These are phyloP conservation scores for Mycothermus thermophilus DNA, from an alignment of 495 filamentous ascomycete species.

Conservation along the genomic window DNA sequence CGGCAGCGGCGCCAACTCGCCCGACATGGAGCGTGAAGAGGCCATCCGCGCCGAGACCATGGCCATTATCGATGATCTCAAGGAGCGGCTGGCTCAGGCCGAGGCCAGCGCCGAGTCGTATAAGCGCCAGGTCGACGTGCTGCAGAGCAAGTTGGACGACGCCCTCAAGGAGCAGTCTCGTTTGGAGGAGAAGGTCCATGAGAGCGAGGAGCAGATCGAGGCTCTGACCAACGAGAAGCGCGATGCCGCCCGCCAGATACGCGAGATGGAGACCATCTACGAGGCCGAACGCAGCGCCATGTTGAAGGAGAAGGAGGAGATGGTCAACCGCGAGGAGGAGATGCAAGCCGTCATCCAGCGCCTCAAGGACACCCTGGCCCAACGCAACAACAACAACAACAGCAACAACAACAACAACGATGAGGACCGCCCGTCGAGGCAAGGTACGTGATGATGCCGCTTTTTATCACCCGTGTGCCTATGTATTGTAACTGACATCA, in stretches of 20 bases:
- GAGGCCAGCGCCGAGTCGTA: conserved; percentile 68
- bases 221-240: conserved; percentile 64
- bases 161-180: conserved; percentile 66
- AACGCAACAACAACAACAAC: conserved; percentile 53
- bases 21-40: conserved; percentile 41
- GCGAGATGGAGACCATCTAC: conserved; percentile 81
- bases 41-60: conserved; percentile 51
- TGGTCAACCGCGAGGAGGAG: conserved; percentile 68
- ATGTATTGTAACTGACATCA: conserved; percentile 2
- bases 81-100: conserved; percentile 63
- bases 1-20: conserved; percentile 36
- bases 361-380: conserved; percentile 72
- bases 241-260: conserved; percentile 61
- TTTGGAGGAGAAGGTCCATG: conserved; percentile 73
- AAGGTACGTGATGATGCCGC: conserved; percentile 54
- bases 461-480: background rate
- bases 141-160: conserved; percentile 81
- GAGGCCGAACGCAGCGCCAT: conserved; percentile 78
- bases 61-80: conserved; percentile 71
- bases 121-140: conserved; percentile 66
- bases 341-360: conserved; percentile 78
- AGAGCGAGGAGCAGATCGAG: conserved; percentile 69
- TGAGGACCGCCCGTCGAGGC: conserved; percentile 49
- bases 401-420: conserved; percentile 52
- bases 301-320: conserved; percentile 83